Base-by-base conservation (phyloP, 2,329 filamentous ascomycete genomes). In the Talaromyces rugulosus region DNA sequence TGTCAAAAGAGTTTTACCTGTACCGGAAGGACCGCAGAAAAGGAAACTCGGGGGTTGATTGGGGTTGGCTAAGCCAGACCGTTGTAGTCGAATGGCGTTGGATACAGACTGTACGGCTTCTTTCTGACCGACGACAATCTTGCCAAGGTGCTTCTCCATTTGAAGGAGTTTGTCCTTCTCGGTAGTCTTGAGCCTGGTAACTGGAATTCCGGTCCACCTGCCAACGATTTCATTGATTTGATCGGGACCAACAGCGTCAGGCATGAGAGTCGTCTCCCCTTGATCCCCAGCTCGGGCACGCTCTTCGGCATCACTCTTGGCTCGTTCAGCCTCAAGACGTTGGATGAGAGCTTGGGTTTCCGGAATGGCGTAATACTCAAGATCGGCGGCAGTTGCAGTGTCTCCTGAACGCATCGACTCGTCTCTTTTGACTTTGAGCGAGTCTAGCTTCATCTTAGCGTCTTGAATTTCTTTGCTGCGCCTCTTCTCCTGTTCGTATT, bases 221-320 rank as follows among this genome's bases (percentile, higher is more conserved):
- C 90, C 90, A 59, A 99, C 95, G 64, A 99, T 99, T 73, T 98
- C 94, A 75, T 99, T 98, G 83, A 99, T 99, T 76, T 99, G 93
- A 66, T 99, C 95, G 11, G 93, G 92, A 5, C 95, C 95, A 67
- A 99, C 95, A 54, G 95, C 86, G 73, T 99, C 95, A 3, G 93
- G 96, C 60, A 98, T 85, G 75, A 98, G 88, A 28, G 91, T 74
- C 12, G 34, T 33, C 61, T 85, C 86, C 59, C 87, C 86, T 60
- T 85, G 85, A 4, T 82, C 77, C 40, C 90, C 90, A 31, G 80
- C 76, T 33, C 79, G 78, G 50, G 78, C 76, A 58, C 78, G 81
- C 60, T 83, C 80, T 65, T 88, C 84, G 9, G 87, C 89, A 74
- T 98, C 95, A 2, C 90, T 89, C 55, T 85, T 85, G 16, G 86